These are phyloP conservation scores for Skeletonema costatum DNA, from an alignment of 108 stramenopile genomes.

Conservation along the genomic window DNA sequence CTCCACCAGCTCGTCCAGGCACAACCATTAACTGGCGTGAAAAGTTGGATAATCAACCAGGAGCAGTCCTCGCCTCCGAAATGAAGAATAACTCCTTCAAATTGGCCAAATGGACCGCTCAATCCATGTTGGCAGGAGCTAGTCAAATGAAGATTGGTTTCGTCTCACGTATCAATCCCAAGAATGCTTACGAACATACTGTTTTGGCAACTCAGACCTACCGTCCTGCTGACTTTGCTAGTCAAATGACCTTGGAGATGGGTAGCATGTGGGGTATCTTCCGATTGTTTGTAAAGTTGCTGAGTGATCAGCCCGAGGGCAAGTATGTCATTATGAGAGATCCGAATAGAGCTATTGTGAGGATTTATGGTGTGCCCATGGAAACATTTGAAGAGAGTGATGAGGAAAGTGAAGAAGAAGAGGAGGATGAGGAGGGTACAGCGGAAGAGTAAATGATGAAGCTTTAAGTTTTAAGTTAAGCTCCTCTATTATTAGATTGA, in stretches of 20 bases:
- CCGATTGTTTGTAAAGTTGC: conserved; percentile 91
- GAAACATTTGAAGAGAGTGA: conserved; percentile 93
- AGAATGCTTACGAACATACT: conserved; percentile 90
- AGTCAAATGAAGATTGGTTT: conserved; percentile 99
- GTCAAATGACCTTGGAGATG: conserved; percentile 92
- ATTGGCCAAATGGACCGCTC: conserved; percentile 97
- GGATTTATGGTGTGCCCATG: conserved; percentile 92
- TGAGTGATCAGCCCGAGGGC: conserved; percentile 87
- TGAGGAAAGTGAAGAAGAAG: conserved; percentile 51
- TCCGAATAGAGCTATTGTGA: conserved; percentile 94
- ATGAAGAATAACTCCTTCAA: conserved; percentile 98
- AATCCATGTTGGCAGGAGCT: conserved; percentile 94
- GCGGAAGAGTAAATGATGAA: conserved; percentile 26
- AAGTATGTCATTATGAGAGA: conserved; percentile 98
- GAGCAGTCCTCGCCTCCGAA: conserved; percentile 96
- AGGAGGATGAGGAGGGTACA: conserved; percentile 29
- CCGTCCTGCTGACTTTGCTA: conserved; percentile 96
- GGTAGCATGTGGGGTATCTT: conserved; percentile 98
- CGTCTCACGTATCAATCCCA: conserved; percentile 79
- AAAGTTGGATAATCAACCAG: conserved; percentile 94
- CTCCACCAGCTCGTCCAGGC: conserved; percentile 24
- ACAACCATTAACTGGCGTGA: conserved; percentile 71
- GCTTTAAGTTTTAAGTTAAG: background rate
- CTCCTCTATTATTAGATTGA: background rate
- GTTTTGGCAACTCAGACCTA: conserved; percentile 96